A percentile compares a stretch with the other conserved stretches of the same genome.
Conservation (phyloP, 108 stramenopile genomes). For the Cyclostephanos tholiformis region DNA sequence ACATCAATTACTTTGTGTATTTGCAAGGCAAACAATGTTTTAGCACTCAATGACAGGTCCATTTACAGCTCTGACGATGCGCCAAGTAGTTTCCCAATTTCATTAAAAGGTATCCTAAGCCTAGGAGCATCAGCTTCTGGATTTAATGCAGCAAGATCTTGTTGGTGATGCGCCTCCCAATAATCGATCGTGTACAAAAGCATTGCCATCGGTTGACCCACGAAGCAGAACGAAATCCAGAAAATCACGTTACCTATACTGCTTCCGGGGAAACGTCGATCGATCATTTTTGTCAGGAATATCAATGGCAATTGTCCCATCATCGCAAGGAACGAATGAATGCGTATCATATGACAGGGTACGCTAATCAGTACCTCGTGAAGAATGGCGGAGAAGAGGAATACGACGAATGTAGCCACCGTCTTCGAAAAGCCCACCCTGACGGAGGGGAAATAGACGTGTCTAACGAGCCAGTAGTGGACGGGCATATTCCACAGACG, state of each 20-base stretch:
- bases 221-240: constrained; percentile 82
- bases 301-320: constrained; percentile 91
- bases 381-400: constrained; percentile 88
- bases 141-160: constrained; percentile 1
- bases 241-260: constrained; percentile 82
- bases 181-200: constrained; percentile 85
- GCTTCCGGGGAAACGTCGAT: constrained; percentile 57
- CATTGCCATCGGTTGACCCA: constrained; percentile 88
- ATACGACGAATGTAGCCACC: constrained; percentile 79
- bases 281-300: constrained; percentile 76
- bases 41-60: background rate
- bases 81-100: constrained; percentile 34
- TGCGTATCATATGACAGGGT: constrained; percentile 84
- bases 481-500: constrained; percentile 94
- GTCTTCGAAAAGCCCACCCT: constrained; percentile 70
- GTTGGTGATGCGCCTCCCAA: constrained; percentile 41
- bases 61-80: constrained; percentile 38
- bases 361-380: constrained; percentile 91
- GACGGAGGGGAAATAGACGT: constrained; percentile 89
- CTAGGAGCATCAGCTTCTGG: constrained; percentile 17
- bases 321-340: constrained; percentile 91
- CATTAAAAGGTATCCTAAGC: constrained; percentile 9
- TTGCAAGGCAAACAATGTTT: background rate
- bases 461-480: constrained; percentile 93
- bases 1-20: too few relatives aligned